A percentile compares a stretch with the other conserved stretches of the same genome.
phyloP scores from a whole-genome alignment of 169 alveolate species.

The Plasmodium malariae region DNA sequence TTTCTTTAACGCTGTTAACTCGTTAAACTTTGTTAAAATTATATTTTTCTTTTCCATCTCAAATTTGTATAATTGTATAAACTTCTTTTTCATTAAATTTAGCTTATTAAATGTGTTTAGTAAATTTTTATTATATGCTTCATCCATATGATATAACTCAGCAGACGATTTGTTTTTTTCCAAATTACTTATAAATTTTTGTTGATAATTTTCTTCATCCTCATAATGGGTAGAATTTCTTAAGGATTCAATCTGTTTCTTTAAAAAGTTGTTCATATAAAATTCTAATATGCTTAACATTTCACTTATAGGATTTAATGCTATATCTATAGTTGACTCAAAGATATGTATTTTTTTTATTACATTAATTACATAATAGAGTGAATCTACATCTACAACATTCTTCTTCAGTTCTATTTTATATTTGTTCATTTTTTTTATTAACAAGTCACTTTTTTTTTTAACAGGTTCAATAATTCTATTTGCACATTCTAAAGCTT shows the following conservation, averaged over 20 bases:
- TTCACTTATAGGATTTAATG: slow-evolving; percentile 56
- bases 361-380: slow-evolving; percentile 68
- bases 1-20: slow-evolving; percentile 36
- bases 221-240: slow-evolving; percentile 43
- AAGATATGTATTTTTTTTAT: slow-evolving; percentile 62
- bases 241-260: slow-evolving; percentile 55
- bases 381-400: slow-evolving; percentile 54
- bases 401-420: slow-evolving; percentile 59
- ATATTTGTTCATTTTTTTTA: slow-evolving; percentile 55
- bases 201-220: slow-evolving; percentile 67
- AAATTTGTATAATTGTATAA: slow-evolving; percentile 40
- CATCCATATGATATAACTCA: slow-evolving; percentile 43
- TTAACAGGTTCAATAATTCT: slow-evolving; percentile 59
- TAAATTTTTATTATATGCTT: slow-evolving; percentile 38
- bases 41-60: slow-evolving; percentile 63
- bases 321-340: slow-evolving; percentile 75
- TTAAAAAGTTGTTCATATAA: slow-evolving; percentile 67
- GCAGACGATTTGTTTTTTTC: slow-evolving; percentile 46
- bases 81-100: slow-evolving; percentile 53
- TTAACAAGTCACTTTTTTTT: slow-evolving; percentile 58
- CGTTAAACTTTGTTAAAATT: slow-evolving; percentile 39
- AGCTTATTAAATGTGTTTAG: slow-evolving; percentile 29
- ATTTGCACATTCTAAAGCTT: slow-evolving; percentile 72
- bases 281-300: slow-evolving; percentile 65
- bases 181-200: slow-evolving; percentile 36